Evolutionary conservation across 805 yeast species (phyloP), one percentile per base, ranked within the genome.

Genomic region (Starmera dryadoides): DNA sequence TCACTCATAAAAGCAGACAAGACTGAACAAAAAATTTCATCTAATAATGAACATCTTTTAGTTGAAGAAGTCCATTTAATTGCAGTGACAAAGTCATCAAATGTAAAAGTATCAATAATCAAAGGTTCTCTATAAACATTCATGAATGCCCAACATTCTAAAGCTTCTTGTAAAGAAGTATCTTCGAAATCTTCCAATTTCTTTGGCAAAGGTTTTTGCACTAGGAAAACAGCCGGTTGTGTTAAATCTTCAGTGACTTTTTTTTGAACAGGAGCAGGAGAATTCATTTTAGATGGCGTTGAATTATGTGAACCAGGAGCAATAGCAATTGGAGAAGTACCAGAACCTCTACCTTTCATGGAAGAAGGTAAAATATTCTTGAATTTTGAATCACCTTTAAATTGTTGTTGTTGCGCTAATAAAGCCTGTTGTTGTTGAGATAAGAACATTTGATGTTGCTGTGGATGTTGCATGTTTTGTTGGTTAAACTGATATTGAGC

Each of bases 81-180:
- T 1, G 59, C 79, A 39, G 75, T 74, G 7, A 81, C 54, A 50
- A 75, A 84, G 47, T 82, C 94, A 60, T 86, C 96, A 62, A 83
- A 85, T 0, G 91, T 80, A 49, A 85, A 80, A 0, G 82, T 73
- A 50, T 81, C 87, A n/a, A 87, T 60, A 5, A 71, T 54, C 25
- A 86, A 62, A 1, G 86, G 77, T 28, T 70, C 69, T 47, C 78
- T 75, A 56, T 79, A 86, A 37, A 84, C 70, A 55, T 85, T 85
- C 22, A 86, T 58, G 50, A 86, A 87, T 2, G 75, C 65, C 95
- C 95, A 87, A 4, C 73, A 57, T 49, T 85, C 89, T 19, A 87
- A 54, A 1, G 81, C 71, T 36, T 73, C 75, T 36, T 52, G 39
- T 0, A 51, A 48, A 20, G 39, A 43, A 5, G 36, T 39, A 8